Conservation (phyloP, 371 early-diverging fungal species). For the Apophysomyces trapeziformis region DNA sequence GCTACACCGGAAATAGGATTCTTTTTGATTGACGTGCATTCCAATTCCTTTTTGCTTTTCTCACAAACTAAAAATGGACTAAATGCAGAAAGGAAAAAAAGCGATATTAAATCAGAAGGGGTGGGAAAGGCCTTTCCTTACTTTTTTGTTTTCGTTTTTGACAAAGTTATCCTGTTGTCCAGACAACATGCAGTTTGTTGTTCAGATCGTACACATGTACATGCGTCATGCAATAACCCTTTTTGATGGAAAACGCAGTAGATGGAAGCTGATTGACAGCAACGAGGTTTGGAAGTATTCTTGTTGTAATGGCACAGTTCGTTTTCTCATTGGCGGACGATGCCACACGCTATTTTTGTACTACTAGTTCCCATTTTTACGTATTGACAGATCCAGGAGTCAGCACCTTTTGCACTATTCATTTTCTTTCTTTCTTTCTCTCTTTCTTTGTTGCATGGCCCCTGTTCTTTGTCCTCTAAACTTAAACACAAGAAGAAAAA, state of each 20-base stretch:
- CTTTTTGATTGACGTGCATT: background rate
- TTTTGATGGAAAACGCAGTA: background rate
- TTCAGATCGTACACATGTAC: conserved; percentile 3
- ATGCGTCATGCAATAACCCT: conserved; percentile 9
- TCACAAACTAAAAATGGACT: conserved; percentile 2
- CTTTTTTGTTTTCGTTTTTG: background rate
- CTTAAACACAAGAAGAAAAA: background rate
- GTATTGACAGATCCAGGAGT: conserved; percentile 8
- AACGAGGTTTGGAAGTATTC: background rate
- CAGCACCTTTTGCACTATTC: no score
- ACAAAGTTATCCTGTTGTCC: background rate
- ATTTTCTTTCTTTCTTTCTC: background rate
- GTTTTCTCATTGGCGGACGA: background rate
- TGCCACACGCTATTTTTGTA: background rate
- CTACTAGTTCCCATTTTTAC: background rate
- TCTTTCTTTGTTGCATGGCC: background rate
- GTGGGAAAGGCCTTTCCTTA: background rate
- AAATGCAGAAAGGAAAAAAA: conserved; percentile 5
- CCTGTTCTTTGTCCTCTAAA: background rate
- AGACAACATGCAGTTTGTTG: background rate
- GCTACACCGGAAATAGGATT: background rate
- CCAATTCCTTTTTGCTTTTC: background rate
- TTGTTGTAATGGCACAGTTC: background rate
- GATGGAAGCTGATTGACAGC: conserved; percentile 4
- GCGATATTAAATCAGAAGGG: conserved; percentile 8